Percentiles rank a stretch among this genome's conserved stretches.
Conservation (phyloP, 768 basidiomycete species). For the Hypsizygus marmoreus region DNA sequence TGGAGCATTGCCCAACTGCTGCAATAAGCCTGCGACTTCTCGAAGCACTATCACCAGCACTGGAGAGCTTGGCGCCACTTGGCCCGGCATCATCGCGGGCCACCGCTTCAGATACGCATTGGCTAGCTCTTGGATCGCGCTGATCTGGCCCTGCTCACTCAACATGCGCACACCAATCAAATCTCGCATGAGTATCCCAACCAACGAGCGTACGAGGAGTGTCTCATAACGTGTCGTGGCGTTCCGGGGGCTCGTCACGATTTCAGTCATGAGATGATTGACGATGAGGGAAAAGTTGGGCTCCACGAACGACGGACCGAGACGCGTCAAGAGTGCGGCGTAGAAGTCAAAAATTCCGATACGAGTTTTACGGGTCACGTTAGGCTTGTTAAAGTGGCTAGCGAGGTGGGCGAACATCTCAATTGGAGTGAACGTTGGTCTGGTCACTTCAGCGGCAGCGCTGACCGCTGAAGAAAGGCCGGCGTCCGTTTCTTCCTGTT, state of each 20-base stretch:
- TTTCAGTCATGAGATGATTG: slow-evolving; percentile 75
- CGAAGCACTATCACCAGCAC: slow-evolving; percentile 75
- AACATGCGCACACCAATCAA: slow-evolving; percentile 87
- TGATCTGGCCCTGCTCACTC: slow-evolving; percentile 92
- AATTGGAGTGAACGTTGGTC: slow-evolving; percentile 65
- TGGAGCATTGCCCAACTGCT: slow-evolving; percentile 91
- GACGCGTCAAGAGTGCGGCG: slow-evolving; percentile 67
- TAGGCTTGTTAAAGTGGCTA: slow-evolving; percentile 74
- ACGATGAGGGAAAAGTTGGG: slow-evolving; percentile 79
- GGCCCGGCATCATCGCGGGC: slow-evolving; percentile 92
- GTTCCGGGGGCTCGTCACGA: slow-evolving; percentile 63
- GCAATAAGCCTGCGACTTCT: slow-evolving; percentile 84
- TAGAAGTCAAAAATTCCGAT: slow-evolving; percentile 92
- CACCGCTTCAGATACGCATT: slow-evolving; percentile 84
- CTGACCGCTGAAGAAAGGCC: slow-evolving; percentile 43
- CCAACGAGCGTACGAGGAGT: slow-evolving; percentile 68
- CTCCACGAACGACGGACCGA: slow-evolving; percentile 82
- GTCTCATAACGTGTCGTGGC: slow-evolving; percentile 68
- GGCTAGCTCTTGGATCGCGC: slow-evolving; percentile 85
- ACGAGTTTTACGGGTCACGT: slow-evolving; percentile 66
- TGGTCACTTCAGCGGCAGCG: slow-evolving; percentile 56
- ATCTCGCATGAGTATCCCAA: slow-evolving; percentile 79
- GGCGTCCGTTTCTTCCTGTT: slow-evolving; percentile 61
- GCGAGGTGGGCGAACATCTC: slow-evolving; percentile 89
- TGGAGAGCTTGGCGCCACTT: slow-evolving; percentile 63